Base-by-base conservation (phyloP, 2,329 filamentous ascomycete genomes). In the Microdochium trichocladiopsis region DNA sequence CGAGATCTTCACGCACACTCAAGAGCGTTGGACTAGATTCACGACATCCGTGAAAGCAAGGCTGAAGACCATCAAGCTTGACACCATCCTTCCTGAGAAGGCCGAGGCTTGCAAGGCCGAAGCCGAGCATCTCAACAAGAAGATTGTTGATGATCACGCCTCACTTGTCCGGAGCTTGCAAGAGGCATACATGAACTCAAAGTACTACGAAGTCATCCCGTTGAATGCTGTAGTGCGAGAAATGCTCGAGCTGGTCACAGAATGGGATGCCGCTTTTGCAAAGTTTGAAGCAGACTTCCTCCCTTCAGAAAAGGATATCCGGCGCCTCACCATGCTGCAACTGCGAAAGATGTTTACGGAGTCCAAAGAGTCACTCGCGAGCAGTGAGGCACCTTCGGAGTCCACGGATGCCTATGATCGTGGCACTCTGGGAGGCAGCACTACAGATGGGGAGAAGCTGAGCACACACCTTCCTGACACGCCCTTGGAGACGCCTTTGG, bases 161-260 rank as follows among this genome's bases (percentile, higher is more conserved):
- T 76, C 79, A 51, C 75, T 97, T 50, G 77, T 91, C 50, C 81
- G 81, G 50, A 88, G 90, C 56, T 76, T 99, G 10, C 91, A 96
- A 66, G 85, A 92, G 31, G 90, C 89, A 56, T 99, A 99, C 65
- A 91, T 94, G 72, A 86, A 86, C 57, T 96, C 92, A 2, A 92
- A 90, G 64, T 97, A 97, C 65, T 99, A 96, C 73, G 94, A 99
- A 69, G 86, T 96, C 51, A 92, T 97, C 49, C 94, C 95, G 0
- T 79, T 99, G 57, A 99, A 97, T 60, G 80, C 87, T 53, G 88
- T 93, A 8, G 82, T 96, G 49, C 85, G 93, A 58, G 88, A 90
- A 52, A 94, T 96, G 76, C 85, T 97, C 57, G 92, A 96, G 64
- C 95, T 89, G 60, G 92, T 93, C 3, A 85, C 91, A 21, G 90